Evolutionary conservation across 306 rosid genomes (phyloP), one percentile per base, ranked within the genome.

Genomic region (Pachyrhizus erosus): DNA sequence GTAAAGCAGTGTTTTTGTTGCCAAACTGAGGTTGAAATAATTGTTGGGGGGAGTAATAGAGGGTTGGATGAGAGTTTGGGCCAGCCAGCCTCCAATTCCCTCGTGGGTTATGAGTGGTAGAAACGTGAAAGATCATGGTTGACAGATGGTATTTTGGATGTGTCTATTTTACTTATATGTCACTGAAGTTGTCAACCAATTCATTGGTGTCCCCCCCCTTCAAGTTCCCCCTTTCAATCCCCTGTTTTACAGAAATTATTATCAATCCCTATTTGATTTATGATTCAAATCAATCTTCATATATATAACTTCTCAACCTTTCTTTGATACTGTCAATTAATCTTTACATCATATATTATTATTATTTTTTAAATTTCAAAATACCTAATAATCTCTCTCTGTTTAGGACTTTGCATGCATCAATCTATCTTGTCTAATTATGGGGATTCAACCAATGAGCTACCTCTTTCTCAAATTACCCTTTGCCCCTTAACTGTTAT

Each of bases 81-180:
- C 79, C 87, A 79, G 84, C 76, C 92, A 86, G 10, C 9, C 68
- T 39, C 68, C 1, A 61, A 61, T 61, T 61, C 39, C 70, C 70
- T 31, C 23, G 70, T 84, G 94, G 86, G 89, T 85, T 91, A 94
- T 91, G 91, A 91, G 94, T 94, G 75, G 89, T 75, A 88, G 84
- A 92, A 86, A 64, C 89, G 93, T 89, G 94, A 86, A 89, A 78
- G 91, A 89, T 89, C 85, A 89, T 89, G 88, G 84, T 84, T 84
- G 87, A 88, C 88, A 86, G 86, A 70, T 82, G 83, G 83, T 82
- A 67, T 83, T 73, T 86, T 87, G 89, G 87, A 79, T 77, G 94
- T 66, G 62, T 73, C 70, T 75, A 66, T 42, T 52, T 71, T 74
- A 29, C 46, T 18, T 57, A 0, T 61, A 0, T 8, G 9, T 51